Evolutionary conservation across 1,284 basidiomycete genomes (phyloP), one percentile per base, ranked within the genome.

Genomic region (Sporisorium scitamineum): DNA sequence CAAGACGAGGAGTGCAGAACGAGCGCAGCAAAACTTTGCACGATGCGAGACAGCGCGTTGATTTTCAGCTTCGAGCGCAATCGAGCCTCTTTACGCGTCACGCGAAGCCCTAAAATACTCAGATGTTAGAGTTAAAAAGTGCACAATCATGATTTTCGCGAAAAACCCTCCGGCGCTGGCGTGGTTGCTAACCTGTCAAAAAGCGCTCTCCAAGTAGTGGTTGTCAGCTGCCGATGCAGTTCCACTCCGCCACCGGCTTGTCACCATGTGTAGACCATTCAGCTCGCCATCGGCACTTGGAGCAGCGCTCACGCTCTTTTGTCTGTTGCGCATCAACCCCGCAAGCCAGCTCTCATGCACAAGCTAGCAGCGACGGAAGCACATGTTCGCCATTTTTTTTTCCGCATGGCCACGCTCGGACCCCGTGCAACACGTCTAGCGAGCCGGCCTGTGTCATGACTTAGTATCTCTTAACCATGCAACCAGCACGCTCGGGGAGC

Each of bases 51-150:
- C 7, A 11, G 57, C 50, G 59, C 61, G 47, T 34, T 34, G 47
- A 16, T 41, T 20, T 20, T 5, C 13, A n/a, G n/a, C n/a, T n/a
- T n/a, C n/a, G n/a, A n/a, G n/a, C n/a, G n/a, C n/a, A n/a, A n/a
- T 54, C 18, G 22, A 50, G n/a, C 42, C 42, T 37, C 50, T 66
- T 37, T 66, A 66, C 57, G 63, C 63, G 63, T 66, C 63, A 65
- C 63, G 63, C 56, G 63, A 47, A 37, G 3, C 11, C 2, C 42
- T 47, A 48, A 31, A n/a, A 5, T n/a, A 1, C 18, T 2, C n/a
- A 5, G 18, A 10, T 50, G 48, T 50, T 31, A 50, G 48, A 50
- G 27, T 18, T 4, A 1, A 9, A 4, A n/a, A 5, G 16, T 29
- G 22, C 47, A 48, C 47, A 31, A n/a, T 48, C n/a, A n/a, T 39